These are phyloP conservation scores for Coix lacrymajobi DNA, from an alignment of 176 grass and related monocot species.

Conservation along the genomic window DNA sequence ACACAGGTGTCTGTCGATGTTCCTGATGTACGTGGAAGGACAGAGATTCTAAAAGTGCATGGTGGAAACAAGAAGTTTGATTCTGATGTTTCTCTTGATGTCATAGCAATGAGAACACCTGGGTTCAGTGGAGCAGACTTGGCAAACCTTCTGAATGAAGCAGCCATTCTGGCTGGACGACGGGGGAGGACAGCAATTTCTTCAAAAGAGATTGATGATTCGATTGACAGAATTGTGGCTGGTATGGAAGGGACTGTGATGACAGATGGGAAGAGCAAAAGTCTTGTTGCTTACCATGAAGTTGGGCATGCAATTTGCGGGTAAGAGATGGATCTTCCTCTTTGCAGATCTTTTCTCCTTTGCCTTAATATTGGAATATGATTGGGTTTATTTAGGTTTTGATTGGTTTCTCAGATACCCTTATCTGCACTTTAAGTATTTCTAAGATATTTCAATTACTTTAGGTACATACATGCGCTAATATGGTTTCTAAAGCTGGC, in stretches of 20 bases:
- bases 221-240: conserved; percentile 98
- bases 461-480: neutral
- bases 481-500: neutral
- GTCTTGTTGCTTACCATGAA: conserved; percentile 98
- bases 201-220: conserved; percentile 97
- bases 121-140: conserved; percentile 99
- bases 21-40: conserved; percentile 94
- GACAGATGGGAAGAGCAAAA: conserved; percentile 99
- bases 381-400: neutral
- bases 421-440: neutral
- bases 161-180: conserved; percentile 86
- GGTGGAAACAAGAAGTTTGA: conserved; percentile 95
- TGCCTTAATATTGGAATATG: neutral
- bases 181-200: conserved; percentile 80
- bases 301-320: conserved; percentile 98
- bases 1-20: conserved; percentile 86
- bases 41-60: conserved; percentile 97
- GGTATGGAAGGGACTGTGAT: conserved; percentile 99
- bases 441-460: neutral
- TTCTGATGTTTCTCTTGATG: conserved; percentile 88
- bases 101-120: conserved; percentile 98
- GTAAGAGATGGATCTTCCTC: conserved; percentile 38
- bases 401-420: neutral
- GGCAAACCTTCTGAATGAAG: conserved; percentile 96
- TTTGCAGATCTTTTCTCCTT: neutral